Conservation (phyloP, 75 land plant genomes). For the Selaginella moellendorffii region DNA sequence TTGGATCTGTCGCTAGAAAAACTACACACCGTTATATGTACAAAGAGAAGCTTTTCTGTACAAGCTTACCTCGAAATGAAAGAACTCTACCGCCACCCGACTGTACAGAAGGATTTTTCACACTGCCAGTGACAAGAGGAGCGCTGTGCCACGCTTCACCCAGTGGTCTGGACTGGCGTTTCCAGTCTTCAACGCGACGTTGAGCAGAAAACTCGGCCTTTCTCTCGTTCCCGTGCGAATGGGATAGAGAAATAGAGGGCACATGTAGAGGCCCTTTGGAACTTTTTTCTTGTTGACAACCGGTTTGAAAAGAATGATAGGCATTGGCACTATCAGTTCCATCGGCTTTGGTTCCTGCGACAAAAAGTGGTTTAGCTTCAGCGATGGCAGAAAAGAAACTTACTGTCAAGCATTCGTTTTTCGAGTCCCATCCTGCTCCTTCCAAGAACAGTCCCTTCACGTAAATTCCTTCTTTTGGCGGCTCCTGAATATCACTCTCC, state of each 20-base stretch:
- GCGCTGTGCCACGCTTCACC: conserved; percentile 28
- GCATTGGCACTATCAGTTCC: conserved; percentile 30
- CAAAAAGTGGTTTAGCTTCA: too few species aligned
- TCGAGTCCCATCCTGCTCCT: conserved; percentile 27
- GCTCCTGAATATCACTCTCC: conserved; percentile 20
- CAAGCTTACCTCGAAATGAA: too few species aligned
- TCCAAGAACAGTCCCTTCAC: conserved; percentile 22
- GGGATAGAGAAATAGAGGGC: conserved; percentile 22
- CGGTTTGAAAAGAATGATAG: conserved; percentile 27
- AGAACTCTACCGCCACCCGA: not conserved
- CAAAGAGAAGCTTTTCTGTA: too few species aligned
- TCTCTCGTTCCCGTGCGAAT: conserved; percentile 23
- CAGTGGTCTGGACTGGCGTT: conserved; percentile 15
- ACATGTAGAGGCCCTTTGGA: conserved; percentile 22
- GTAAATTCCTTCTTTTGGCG: conserved; percentile 22
- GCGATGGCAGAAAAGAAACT: too few species aligned
- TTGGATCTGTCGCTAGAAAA: not conserved
- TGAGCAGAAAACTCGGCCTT: conserved; percentile 22
- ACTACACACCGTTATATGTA: too few species aligned
- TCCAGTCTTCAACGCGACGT: conserved; percentile 19
- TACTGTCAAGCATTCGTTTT: conserved; percentile 22
- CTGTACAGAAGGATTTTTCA: not conserved
- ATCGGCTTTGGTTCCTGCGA: conserved; percentile 23
- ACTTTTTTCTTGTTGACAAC: conserved; percentile 19
- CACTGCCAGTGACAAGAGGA: conserved; percentile 18